Evolutionary conservation across 2,329 filamentous ascomycete species (phyloP).

Genomic region (Beauveria australis): DNA sequence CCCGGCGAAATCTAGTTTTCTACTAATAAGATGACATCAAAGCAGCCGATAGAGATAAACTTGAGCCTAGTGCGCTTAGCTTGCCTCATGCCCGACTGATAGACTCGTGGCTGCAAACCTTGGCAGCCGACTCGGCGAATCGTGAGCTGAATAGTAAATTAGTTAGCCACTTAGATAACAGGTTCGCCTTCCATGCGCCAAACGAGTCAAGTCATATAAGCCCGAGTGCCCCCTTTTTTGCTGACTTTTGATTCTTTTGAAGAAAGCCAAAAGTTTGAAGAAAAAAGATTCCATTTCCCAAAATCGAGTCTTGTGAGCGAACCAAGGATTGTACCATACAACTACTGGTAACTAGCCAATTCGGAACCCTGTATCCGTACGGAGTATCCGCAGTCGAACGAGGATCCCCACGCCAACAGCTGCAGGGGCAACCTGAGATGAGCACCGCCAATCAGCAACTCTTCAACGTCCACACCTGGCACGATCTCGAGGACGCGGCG

Average conservation of each 20-base stretch:
- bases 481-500: background rate
- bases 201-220: slow-evolving; percentile 6
- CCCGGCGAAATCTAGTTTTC: background rate
- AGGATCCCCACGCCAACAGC: background rate
- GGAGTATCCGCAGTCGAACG: background rate
- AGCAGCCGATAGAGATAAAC: no score
- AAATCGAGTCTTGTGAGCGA: background rate
- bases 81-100: background rate
- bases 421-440: background rate
- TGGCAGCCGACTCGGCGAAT: background rate
- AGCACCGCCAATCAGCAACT: background rate
- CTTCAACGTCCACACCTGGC: background rate
- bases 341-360: no score
- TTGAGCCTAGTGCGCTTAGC: background rate
- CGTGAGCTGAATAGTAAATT: background rate
- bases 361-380: no score
- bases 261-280: background rate
- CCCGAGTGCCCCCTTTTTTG: background rate
- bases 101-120: background rate
- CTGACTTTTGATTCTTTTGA: background rate
- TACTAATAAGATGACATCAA: no score
- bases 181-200: background rate
- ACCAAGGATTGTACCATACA: background rate
- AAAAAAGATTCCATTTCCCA: background rate
- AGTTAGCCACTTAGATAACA: background rate